These are phyloP conservation scores for Cadophora sp. DNA, from an alignment of 2,329 filamentous ascomycete species.

Conservation along the genomic window DNA sequence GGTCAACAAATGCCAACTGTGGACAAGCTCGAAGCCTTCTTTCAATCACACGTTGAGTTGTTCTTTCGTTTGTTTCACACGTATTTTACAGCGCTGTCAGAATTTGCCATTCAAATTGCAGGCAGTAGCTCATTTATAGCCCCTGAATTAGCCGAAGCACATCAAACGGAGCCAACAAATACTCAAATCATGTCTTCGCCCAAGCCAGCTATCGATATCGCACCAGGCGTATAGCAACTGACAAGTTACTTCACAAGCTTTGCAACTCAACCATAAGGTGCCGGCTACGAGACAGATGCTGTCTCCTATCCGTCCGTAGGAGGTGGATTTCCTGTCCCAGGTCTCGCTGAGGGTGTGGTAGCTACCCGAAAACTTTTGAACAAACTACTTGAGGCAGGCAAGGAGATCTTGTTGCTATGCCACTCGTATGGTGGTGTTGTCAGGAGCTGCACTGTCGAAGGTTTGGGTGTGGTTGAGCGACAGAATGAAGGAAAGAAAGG, in stretches of 20 bases:
- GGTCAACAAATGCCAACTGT: background rate
- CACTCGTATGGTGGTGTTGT: conserved; percentile 50
- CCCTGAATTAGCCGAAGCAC: background rate
- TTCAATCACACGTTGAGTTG: background rate
- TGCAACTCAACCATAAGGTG: conserved; percentile 15
- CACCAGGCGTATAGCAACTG: conserved; percentile 31
- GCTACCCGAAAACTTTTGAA: conserved; percentile 34
- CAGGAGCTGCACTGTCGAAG: conserved; percentile 32
- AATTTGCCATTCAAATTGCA: too few species aligned
- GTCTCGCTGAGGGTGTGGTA: conserved; percentile 36
- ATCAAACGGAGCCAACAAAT: background rate
- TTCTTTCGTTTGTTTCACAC: too few species aligned
- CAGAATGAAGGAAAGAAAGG: conserved; percentile 26
- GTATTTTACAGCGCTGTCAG: background rate
- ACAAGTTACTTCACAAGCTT: conserved; percentile 20
- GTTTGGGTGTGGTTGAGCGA: conserved; percentile 13
- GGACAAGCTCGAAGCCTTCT: too few species aligned
- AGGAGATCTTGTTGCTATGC: conserved; percentile 47
- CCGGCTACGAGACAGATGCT: conserved; percentile 23
- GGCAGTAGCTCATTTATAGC: background rate
- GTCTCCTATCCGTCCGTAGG: conserved; percentile 30
- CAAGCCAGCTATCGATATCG: conserved; percentile 32
- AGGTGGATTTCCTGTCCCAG: conserved; percentile 22
- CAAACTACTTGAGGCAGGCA: conserved; percentile 46
- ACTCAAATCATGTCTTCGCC: conserved; percentile 4